Conservation (phyloP, 768 basidiomycete species). For the Amanita fuliginea region DNA sequence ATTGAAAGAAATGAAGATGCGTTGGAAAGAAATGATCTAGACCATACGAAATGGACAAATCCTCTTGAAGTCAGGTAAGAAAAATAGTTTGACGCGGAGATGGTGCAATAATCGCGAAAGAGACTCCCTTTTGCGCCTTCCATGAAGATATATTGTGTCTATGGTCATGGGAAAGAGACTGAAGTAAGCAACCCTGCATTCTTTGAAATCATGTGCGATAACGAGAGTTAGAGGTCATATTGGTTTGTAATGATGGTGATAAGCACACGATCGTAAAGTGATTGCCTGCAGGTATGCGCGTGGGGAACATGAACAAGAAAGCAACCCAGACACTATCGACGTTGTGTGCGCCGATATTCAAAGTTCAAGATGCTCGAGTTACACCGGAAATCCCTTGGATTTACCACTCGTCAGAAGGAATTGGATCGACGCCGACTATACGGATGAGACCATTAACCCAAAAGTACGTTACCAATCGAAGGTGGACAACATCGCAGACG, state of each 20-base stretch:
- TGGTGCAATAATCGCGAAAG: neutral
- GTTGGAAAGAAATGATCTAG: conserved; percentile 55
- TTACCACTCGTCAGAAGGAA: conserved; percentile 4
- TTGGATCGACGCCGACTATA: conserved; percentile 83
- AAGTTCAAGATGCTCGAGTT: conserved; percentile 28
- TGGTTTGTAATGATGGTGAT: conserved; percentile 34
- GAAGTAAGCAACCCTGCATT: conserved; percentile 40
- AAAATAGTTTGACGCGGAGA: neutral
- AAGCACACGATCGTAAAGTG: neutral
- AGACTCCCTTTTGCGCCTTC: conserved; percentile 85
- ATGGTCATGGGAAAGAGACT: conserved; percentile 94
- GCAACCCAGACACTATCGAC: conserved; percentile 29
- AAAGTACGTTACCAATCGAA: conserved; percentile 28
- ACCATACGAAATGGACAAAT: conserved; percentile 87
- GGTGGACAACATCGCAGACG: neutral
- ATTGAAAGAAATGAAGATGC: conserved; percentile 66
- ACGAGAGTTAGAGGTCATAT: conserved; percentile 57
- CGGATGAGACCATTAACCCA: conserved; percentile 47
- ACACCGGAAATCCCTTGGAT: conserved; percentile 33
- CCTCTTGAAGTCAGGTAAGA: conserved; percentile 68
- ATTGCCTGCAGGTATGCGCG: conserved; percentile 49
- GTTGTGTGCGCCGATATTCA: conserved; percentile 34
- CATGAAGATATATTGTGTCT: conserved; percentile 87
- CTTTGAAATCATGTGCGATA: neutral
- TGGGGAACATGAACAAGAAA: conserved; percentile 55